Conservation (phyloP, 306 rosid species). For the Cercis canadensis region DNA sequence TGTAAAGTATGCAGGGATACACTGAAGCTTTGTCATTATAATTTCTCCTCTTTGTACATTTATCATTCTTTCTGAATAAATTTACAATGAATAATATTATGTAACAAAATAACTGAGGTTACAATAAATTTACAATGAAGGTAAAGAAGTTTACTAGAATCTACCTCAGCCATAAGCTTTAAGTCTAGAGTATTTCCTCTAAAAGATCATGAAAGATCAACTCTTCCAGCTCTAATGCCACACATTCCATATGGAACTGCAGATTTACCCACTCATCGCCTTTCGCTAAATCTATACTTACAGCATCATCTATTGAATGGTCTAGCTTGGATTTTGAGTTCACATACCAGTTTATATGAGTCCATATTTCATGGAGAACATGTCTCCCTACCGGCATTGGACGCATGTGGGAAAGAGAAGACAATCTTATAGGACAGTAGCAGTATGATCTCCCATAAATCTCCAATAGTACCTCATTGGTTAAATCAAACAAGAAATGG, state of each 20-base stretch:
- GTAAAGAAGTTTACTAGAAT: neutral
- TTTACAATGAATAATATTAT: too few species aligned
- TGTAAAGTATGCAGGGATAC: too few species aligned
- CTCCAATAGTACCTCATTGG: slow-evolving; percentile 68
- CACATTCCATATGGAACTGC: slow-evolving; percentile 49
- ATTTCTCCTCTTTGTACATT: too few species aligned
- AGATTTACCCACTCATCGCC: slow-evolving; percentile 58
- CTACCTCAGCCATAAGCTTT: neutral
- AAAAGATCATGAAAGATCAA: slow-evolving; percentile 60
- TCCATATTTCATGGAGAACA: slow-evolving; percentile 60
- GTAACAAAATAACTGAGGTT: neutral
- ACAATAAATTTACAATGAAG: too few species aligned
- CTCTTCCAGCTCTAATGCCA: slow-evolving; percentile 62
- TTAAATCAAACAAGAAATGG: slow-evolving; percentile 61
- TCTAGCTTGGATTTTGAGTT: slow-evolving; percentile 40
- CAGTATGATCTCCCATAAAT: slow-evolving; percentile 52
- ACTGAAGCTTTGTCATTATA: too few species aligned
- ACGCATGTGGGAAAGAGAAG: slow-evolving; percentile 38
- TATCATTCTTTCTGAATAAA: too few species aligned
- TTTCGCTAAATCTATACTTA: slow-evolving; percentile 51
- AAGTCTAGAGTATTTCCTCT: slow-evolving; percentile 48
- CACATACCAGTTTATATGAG: slow-evolving; percentile 51
- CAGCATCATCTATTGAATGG: slow-evolving; percentile 48
- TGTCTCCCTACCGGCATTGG: slow-evolving; percentile 47
- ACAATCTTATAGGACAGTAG: slow-evolving; percentile 43